Evolutionary conservation across 2,329 filamentous ascomycete species (phyloP).

Genomic region (Amylocarpus encephaloides): DNA sequence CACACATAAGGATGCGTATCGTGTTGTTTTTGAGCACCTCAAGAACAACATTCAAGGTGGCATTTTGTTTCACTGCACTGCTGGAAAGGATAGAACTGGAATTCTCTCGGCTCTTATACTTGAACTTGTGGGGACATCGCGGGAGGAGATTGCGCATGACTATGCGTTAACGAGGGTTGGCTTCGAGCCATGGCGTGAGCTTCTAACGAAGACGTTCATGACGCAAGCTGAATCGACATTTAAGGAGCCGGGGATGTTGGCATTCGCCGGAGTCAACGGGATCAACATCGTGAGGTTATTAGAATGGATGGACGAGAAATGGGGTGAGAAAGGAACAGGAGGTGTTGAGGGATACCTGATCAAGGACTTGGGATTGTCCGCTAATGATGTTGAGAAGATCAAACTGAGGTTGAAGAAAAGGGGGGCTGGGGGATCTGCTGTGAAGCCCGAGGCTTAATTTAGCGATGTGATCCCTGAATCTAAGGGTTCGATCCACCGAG

Average conservation of each 20-base stretch:
- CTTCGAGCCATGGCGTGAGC: slow-evolving; percentile 43
- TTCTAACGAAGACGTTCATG: slow-evolving; percentile 39
- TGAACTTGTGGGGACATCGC: slow-evolving; percentile 41
- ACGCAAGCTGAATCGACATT: slow-evolving; percentile 27
- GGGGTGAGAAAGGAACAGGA: slow-evolving; percentile 29
- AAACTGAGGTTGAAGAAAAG: slow-evolving; percentile 15
- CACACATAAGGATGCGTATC: slow-evolving; percentile 38
- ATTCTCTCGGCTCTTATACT: slow-evolving; percentile 46
- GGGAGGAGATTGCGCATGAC: slow-evolving; percentile 40
- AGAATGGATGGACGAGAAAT: slow-evolving; percentile 37
- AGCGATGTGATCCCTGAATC: no score
- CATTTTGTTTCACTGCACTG: slow-evolving; percentile 49
- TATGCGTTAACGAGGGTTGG: slow-evolving; percentile 50
- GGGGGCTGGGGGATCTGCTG: neutral
- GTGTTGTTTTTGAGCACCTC: slow-evolving; percentile 42
- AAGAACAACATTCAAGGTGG: slow-evolving; percentile 38
- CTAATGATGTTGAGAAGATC: slow-evolving; percentile 41
- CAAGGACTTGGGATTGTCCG: slow-evolving; percentile 40
- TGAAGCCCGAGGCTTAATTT: no score
- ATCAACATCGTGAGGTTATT: slow-evolving; percentile 42
- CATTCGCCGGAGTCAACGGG: slow-evolving; percentile 39
- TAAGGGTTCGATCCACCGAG: no score
- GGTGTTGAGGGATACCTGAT: slow-evolving; percentile 43
- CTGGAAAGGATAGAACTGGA: slow-evolving; percentile 49
- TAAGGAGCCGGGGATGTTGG: slow-evolving; percentile 43